Conservation (phyloP, 1,139 yeast genomes). For the Taiozyma sp. region DNA sequence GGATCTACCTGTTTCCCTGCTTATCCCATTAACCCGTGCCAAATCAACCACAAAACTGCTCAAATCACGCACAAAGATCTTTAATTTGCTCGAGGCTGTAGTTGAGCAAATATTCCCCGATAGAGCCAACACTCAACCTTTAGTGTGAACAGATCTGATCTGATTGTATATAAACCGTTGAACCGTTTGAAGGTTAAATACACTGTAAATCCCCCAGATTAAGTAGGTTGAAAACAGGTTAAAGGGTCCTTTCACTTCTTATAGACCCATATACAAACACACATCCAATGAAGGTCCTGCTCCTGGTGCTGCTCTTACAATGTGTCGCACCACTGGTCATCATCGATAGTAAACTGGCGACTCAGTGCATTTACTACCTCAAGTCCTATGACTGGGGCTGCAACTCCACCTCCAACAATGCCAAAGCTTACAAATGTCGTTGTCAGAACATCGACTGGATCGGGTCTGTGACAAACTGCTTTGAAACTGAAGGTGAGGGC, state of each 20-base stretch:
- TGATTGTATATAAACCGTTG: too few relatives aligned
- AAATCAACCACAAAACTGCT: too few relatives aligned
- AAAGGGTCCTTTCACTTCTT: too few relatives aligned
- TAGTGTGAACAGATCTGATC: too few relatives aligned
- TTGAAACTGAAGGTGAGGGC: constrained; percentile 23
- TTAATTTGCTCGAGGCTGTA: background rate
- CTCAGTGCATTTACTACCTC: constrained; percentile 35
- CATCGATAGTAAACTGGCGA: constrained; percentile 32
- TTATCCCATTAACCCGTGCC: too few relatives aligned
- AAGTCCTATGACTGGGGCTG: constrained; percentile 37
- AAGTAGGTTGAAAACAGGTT: too few relatives aligned
- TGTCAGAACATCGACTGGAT: constrained; percentile 36
- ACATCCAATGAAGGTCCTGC: background rate
- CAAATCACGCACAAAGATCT: too few relatives aligned
- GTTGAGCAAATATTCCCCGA: background rate
- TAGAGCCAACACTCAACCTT: background rate
- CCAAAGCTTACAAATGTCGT: constrained; percentile 30
- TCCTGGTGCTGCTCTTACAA: constrained; percentile 4
- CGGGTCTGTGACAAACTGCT: constrained; percentile 35
- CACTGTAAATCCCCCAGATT: background rate
- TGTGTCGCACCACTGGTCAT: constrained; percentile 12
- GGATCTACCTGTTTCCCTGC: too few relatives aligned
- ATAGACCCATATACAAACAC: too few relatives aligned
- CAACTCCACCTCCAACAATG: constrained; percentile 26
- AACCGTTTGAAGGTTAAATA: too few relatives aligned